phyloP scores from a whole-genome alignment of 176 grass and related monocot genomes.

The Bothriochloa decipiens region DNA sequence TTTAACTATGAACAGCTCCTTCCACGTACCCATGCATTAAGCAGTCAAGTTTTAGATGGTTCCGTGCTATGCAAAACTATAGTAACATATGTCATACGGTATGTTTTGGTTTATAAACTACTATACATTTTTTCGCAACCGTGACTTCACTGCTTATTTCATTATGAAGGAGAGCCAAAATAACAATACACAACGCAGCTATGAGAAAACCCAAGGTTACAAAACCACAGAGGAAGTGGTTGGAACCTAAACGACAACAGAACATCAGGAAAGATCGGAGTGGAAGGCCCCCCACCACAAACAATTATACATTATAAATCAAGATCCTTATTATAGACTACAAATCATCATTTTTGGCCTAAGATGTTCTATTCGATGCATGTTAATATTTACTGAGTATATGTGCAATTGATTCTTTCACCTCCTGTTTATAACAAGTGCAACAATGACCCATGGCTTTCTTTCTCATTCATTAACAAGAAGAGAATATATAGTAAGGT shows the following conservation, averaged over 20 bases:
- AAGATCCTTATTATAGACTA: background rate
- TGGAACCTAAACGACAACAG: too few relatives aligned
- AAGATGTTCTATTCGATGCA: background rate
- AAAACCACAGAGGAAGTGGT: too few relatives aligned
- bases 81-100: background rate
- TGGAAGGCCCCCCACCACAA: background rate
- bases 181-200: too few relatives aligned
- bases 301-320: background rate
- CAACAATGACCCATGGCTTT: background rate
- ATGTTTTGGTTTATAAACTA: background rate
- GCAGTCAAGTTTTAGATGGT: background rate
- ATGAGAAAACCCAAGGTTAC: too few relatives aligned
- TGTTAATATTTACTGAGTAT: background rate
- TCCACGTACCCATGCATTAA: background rate
- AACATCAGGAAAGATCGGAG: too few relatives aligned
- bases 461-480: background rate
- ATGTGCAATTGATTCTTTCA: background rate
- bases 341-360: background rate
- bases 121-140: background rate
- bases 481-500: background rate
- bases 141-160: too few relatives aligned
- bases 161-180: too few relatives aligned
- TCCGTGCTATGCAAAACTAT: background rate
- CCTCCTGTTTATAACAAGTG: background rate
- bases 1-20: background rate